Evolutionary conservation across 169 alveolate genomes (phyloP).

Genomic region (Eimeria maxima): DNA sequence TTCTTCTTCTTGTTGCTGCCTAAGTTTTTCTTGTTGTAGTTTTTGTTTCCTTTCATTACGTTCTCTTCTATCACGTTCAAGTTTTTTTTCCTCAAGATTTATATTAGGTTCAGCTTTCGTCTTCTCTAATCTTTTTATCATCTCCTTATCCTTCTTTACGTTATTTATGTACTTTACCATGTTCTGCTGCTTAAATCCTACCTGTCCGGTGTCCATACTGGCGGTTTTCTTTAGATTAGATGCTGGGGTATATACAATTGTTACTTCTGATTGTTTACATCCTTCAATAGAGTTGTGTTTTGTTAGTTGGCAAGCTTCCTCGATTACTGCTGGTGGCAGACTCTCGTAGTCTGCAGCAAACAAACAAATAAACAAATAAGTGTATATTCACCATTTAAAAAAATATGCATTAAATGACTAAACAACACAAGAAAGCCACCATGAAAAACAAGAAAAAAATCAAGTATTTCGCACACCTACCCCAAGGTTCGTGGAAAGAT

Average conservation of each 20-base stretch:
- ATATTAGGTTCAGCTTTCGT: neutral
- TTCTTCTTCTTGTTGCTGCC: neutral
- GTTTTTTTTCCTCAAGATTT: slow-evolving; percentile 2
- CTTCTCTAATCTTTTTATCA: slow-evolving; percentile 58
- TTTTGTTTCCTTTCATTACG: slow-evolving; percentile 1
- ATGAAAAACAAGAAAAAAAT: neutral
- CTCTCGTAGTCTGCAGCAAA: slow-evolving; percentile 12
- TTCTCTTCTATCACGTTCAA: slow-evolving; percentile 26
- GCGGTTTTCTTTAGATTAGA: slow-evolving; percentile 87
- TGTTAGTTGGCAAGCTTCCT: slow-evolving; percentile 87
- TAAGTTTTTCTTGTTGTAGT: slow-evolving; percentile 15
- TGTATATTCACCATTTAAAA: neutral
- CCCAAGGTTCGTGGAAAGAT: neutral
- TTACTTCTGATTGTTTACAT: slow-evolving; percentile 84
- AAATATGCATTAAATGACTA: neutral
- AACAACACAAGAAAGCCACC: neutral
- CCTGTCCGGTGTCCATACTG: slow-evolving; percentile 89
- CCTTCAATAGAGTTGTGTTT: slow-evolving; percentile 86
- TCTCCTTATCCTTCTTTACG: slow-evolving; percentile 56
- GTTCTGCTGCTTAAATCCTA: slow-evolving; percentile 71
- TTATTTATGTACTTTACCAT: slow-evolving; percentile 22
- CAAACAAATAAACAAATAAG: neutral
- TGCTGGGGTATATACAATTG: slow-evolving; percentile 91
- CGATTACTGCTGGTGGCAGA: slow-evolving; percentile 64
- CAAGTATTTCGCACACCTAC: neutral